Evolutionary conservation across 2,329 filamentous ascomycete species (phyloP), one percentile per base, ranked within the genome.

Genomic region (Curvularia spicifera): DNA sequence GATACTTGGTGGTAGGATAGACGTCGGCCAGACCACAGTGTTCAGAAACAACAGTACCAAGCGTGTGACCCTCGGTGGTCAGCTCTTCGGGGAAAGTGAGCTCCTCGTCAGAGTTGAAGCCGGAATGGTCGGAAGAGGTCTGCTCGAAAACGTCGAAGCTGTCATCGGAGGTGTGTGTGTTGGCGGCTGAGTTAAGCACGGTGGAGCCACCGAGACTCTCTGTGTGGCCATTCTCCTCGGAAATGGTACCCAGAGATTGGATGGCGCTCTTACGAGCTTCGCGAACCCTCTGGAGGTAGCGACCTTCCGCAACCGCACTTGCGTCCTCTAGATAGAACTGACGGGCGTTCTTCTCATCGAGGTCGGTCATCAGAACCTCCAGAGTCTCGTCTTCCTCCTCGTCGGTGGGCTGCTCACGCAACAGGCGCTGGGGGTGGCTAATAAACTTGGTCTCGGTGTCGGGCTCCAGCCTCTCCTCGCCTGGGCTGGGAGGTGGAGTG

Each of bases 1-100:
- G 93, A 74, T 97, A 98, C 77, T 90, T 89, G 58, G 87, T 88
- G 44, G 87, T 88, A 5, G 95, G 90, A 71, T 98, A 99, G 60
- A 99, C 88, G 61, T 93, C 89, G 18, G 93, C 89, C 47, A 99
- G 85, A 50, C 95, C 95, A 77, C 92, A 98, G 60, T 85, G 84
- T 69, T 98, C 91, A 15, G 94, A 95, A 46, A 99, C 93, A 42
- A 97, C 89, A 3, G 92, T 95, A 48, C 95, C 95, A 45, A 99
- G 84, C 15, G 93, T 90, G 74, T 99, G 95, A 24, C 95, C 95
- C 79, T 99, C 94, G 4, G 93, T 97, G 59, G 91, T 93, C 69
- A 96, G 78, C 69, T 91, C 89, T 60, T 93, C 87, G 1, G 86
- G 87, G 69, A 89, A 84, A 3, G 80, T 81, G 9, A 82, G 72